phyloP scores from a whole-genome alignment of 225 moss, liverwort and hornwort species.

The Straminergon stramineum region DNA sequence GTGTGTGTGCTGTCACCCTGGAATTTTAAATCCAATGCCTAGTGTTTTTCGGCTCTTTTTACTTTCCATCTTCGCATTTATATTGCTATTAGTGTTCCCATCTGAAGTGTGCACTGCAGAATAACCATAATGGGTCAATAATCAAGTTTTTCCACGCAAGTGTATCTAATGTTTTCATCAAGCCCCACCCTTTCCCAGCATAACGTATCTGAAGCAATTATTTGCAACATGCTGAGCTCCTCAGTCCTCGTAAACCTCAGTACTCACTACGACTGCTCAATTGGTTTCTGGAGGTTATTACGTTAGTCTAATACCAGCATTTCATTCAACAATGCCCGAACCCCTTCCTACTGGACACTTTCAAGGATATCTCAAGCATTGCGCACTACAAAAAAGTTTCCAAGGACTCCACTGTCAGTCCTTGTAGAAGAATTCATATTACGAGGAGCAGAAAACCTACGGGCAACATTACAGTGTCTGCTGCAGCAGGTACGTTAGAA shows the following conservation, averaged over 20 bases:
- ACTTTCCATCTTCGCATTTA: not conserved
- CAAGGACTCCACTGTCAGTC: not conserved
- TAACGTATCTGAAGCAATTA: not conserved
- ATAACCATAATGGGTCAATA: not conserved
- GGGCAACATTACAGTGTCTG: not conserved
- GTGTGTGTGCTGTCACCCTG: not conserved
- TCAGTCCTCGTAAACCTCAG: not conserved
- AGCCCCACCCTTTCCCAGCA: not conserved
- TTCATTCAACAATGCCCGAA: not conserved
- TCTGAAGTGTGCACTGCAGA: not conserved
- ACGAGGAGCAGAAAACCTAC: not conserved
- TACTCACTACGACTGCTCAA: not conserved
- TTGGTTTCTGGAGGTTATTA: not conserved
- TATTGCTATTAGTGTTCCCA: not conserved
- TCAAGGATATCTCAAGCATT: not conserved
- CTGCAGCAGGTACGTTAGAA: not conserved
- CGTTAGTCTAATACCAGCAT: not conserved
- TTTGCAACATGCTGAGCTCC: not conserved
- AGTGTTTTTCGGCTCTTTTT: not conserved
- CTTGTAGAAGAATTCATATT: not conserved
- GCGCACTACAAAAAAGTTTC: not conserved
- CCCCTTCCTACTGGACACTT: not conserved
- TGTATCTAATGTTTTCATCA: not conserved
- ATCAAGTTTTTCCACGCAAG: not conserved
- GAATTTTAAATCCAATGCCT: not conserved